Evolutionary conservation across 2,329 filamentous ascomycete species (phyloP).

Genomic region (Aspergillus calidoustus): DNA sequence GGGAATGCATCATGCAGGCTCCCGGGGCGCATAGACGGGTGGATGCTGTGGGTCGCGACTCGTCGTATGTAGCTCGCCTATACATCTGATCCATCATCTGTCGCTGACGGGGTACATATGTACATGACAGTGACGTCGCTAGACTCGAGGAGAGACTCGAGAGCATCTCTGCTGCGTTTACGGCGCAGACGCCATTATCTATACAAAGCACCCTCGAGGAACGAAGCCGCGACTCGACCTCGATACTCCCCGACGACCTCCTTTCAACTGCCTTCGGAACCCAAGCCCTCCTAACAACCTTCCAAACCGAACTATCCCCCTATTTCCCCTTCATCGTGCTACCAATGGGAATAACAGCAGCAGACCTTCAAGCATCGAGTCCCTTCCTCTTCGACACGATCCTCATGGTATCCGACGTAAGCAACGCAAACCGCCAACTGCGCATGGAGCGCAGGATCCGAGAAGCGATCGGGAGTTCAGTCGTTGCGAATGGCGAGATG

Average conservation of each 20-base stretch:
- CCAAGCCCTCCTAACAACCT: constrained; percentile 19
- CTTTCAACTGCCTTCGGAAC: constrained; percentile 18
- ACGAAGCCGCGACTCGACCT: background rate
- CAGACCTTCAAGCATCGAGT: constrained; percentile 26
- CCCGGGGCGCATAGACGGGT: constrained; percentile 31
- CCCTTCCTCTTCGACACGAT: constrained; percentile 31
- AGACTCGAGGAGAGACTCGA: constrained; percentile 34
- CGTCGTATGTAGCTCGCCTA: constrained; percentile 5
- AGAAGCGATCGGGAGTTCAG: constrained; percentile 47
- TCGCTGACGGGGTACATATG: background rate
- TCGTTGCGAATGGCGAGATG: constrained; percentile 49
- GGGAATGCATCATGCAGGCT: constrained; percentile 30
- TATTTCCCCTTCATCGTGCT: constrained; percentile 35
- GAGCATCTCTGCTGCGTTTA: constrained; percentile 31
- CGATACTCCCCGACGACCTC: background rate
- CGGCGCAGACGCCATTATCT: constrained; percentile 21
- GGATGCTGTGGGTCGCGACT: background rate
- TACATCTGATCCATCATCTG: background rate
- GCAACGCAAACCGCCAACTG: constrained; percentile 20
- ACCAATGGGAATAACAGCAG: constrained; percentile 17
- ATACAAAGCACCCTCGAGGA: background rate
- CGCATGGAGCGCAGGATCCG: constrained; percentile 19
- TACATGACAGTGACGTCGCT: constrained; percentile 26
- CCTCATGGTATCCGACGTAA: constrained; percentile 23
- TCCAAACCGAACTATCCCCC: constrained; percentile 23